Evolutionary conservation across 108 stramenopile genomes (phyloP).

Genomic region (Stephanodiscus triporus): DNA sequence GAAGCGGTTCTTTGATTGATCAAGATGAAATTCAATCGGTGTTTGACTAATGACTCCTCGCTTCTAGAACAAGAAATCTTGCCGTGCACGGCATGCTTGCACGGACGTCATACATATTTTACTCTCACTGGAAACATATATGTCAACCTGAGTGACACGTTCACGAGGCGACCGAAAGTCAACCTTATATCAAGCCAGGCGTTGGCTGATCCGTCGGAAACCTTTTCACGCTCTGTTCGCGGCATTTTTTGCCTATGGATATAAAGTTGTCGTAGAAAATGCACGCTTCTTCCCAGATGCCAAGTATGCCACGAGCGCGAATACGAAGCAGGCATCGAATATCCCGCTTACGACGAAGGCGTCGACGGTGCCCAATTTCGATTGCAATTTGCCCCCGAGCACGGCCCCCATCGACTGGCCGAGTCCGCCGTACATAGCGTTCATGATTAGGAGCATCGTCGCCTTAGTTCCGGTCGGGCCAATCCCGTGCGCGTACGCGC

Average conservation of each 20-base stretch:
- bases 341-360: slow-evolving; percentile 75
- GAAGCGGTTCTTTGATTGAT: too few species aligned
- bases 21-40: too few species aligned
- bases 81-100: too few species aligned
- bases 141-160: too few species aligned
- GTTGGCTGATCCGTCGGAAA: too few species aligned
- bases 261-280: slow-evolving; percentile 20
- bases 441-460: slow-evolving; percentile 92
- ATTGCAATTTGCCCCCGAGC: slow-evolving; percentile 89
- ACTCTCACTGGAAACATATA: too few species aligned
- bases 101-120: too few species aligned
- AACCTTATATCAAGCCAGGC: too few species aligned
- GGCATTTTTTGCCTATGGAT: slow-evolving; percentile 14
- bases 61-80: too few species aligned
- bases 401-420: slow-evolving; percentile 94
- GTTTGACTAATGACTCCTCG: too few species aligned
- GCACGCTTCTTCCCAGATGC: slow-evolving; percentile 54
- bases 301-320: slow-evolving; percentile 66
- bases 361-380: slow-evolving; percentile 73
- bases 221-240: too few species aligned
- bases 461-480: slow-evolving; percentile 88
- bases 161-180: too few species aligned
- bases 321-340: slow-evolving; percentile 77
- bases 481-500: slow-evolving; percentile 90
- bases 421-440: slow-evolving; percentile 95